Evolutionary conservation across 2,329 filamentous ascomycete species (phyloP), one percentile per base, ranked within the genome.

Genomic region (Neonectria hederae): DNA sequence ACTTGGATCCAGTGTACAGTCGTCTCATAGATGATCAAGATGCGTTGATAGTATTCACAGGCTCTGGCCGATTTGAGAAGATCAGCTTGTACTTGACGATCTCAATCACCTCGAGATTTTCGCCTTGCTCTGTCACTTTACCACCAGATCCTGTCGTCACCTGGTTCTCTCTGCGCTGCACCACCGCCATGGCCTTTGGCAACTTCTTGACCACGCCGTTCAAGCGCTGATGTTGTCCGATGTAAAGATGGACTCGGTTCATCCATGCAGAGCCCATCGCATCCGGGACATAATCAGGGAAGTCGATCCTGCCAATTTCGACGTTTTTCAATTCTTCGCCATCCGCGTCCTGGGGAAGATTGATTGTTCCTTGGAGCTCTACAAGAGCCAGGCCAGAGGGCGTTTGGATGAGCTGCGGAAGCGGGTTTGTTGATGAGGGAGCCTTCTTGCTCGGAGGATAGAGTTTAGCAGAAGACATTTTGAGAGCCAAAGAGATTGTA

Each of bases 321-420:
- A 76, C 65, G 19, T 76, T 75, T 6, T 67, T 64, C 38, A 79
- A 65, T 5, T 75, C 53, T 22, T 76, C 67, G 26, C 77, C 69
- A 55, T 81, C 71, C 10, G 71, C 67, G 24, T 79, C 74, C 2
- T 80, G 67, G 8, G 93, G 90, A 1, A 94, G 83, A 78, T 97
- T 95, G 80, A 99, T 90, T 14, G 89, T 93, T 65, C 94, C 96
- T 83, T 99, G 96, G 14, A 99, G 87, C 81, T 98, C 96, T 62
- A 99, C 84, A 49, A 99, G 84, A 19, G 95, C 95, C 43, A 97
- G 87, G 54, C 96, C 96, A 0, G 92, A 90, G 0, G 96, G 96
- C 1, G 95, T 97, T 72, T 94, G 92, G 17, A 98, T 87, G 66
- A 97, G 84, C n/a, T 86, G 78, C 1, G 96, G 96, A 5, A 98